phyloP scores from a whole-genome alignment of 495 filamentous ascomycete species.

The Aspergillus ellipticus region DNA sequence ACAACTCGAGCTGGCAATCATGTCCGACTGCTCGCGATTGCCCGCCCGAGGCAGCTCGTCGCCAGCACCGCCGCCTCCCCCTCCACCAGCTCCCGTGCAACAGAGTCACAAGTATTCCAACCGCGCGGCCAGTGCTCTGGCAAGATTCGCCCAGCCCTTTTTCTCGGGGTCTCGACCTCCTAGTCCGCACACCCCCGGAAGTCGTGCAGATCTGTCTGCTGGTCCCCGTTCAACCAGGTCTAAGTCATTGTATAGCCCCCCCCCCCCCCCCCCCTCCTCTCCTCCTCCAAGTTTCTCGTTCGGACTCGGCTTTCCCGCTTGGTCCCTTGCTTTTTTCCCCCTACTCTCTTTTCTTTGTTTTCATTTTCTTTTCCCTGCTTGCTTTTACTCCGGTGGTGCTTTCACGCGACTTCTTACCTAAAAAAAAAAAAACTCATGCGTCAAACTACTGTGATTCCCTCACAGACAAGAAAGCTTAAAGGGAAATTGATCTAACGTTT shows the following conservation, averaged over 20 bases:
- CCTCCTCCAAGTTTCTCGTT: neutral
- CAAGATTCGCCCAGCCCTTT: constrained; percentile 56
- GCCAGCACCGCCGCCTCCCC: constrained; percentile 44
- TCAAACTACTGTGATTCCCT: neutral
- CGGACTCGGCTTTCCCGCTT: neutral
- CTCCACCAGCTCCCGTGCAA: constrained; percentile 49
- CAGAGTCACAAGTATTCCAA: constrained; percentile 45
- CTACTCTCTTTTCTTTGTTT: neutral
- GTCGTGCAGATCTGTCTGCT: constrained; percentile 29
- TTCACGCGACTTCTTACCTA: neutral
- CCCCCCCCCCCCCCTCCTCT: constrained; percentile 1
- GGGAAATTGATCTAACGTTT: neutral
- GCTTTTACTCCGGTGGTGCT: neutral
- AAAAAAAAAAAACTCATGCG: too few species aligned
- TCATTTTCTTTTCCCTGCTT: neutral
- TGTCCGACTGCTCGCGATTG: constrained; percentile 43
- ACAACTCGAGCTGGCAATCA: constrained; percentile 18
- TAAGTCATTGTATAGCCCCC: constrained; percentile 33
- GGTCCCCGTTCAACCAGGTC: constrained; percentile 37
- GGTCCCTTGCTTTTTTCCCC: neutral
- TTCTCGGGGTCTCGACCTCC: constrained; percentile 53
- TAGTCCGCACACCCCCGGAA: constrained; percentile 28
- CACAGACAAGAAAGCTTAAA: neutral
- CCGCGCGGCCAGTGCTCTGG: constrained; percentile 52
- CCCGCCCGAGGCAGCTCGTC: constrained; percentile 26